phyloP scores from a whole-genome alignment of 495 filamentous ascomycete species.

The Glonium stellatum region DNA sequence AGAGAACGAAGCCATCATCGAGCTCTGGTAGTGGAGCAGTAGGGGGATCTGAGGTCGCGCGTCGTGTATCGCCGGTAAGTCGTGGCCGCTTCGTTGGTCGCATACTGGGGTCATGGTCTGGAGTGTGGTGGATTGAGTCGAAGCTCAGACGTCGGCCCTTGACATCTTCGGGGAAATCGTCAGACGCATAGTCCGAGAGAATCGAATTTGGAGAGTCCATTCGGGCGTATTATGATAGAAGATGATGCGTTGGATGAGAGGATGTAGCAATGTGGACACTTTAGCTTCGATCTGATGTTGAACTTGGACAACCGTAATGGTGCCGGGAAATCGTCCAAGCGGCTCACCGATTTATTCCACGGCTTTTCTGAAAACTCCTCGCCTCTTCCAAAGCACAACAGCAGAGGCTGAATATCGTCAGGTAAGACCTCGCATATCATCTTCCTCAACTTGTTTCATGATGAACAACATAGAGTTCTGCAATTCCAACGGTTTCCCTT shows the following conservation, averaged over 20 bases:
- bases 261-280: neutral
- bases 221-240: neutral
- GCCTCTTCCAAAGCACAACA: too few species aligned
- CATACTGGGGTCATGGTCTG: conserved; percentile 23
- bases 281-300: neutral
- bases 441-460: conserved; percentile 13
- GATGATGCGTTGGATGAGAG: neutral
- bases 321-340: too few species aligned
- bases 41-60: conserved; percentile 22
- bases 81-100: conserved; percentile 38
- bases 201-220: conserved; percentile 29
- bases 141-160: conserved; percentile 26
- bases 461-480: conserved; percentile 40
- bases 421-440: conserved; percentile 8
- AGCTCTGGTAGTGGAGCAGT: conserved; percentile 15
- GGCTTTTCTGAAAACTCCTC: neutral
- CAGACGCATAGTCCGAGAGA: conserved; percentile 29
- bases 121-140: conserved; percentile 16
- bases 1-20: conserved; percentile 51
- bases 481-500: conserved; percentile 35
- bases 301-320: neutral
- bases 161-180: conserved; percentile 30
- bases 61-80: conserved; percentile 14
- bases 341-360: neutral
- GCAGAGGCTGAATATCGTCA: neutral